phyloP scores from a whole-genome alignment of 2,329 filamentous ascomycete species.

The Arthrobotrys megalospora region DNA sequence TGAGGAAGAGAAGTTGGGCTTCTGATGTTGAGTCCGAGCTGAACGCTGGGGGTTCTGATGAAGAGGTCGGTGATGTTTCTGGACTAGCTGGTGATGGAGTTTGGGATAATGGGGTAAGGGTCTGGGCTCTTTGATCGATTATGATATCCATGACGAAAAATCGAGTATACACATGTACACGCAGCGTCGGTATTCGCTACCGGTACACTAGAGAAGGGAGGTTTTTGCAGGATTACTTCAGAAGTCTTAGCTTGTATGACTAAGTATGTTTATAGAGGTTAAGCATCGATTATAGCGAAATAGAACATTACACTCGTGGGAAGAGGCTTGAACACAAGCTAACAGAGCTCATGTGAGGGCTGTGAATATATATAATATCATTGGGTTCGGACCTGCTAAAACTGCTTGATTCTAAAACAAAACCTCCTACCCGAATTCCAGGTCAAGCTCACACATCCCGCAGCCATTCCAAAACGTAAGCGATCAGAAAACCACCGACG shows the following conservation, averaged over 20 bases:
- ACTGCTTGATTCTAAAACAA: no score
- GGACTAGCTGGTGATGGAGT: background rate
- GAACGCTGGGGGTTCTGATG: background rate
- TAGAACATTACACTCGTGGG: no score
- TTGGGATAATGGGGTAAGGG: slow-evolving; percentile 44
- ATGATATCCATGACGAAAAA: background rate
- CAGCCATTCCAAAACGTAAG: background rate
- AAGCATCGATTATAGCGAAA: no score
- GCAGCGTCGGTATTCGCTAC: background rate
- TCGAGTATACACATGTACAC: slow-evolving; percentile 2
- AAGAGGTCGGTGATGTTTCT: background rate
- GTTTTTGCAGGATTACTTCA: background rate
- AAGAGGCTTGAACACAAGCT: no score
- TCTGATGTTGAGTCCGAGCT: slow-evolving; percentile 23
- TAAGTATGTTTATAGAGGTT: no score
- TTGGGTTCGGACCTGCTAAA: no score
- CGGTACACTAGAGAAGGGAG: background rate
- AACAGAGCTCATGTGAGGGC: no score
- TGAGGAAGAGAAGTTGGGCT: slow-evolving; percentile 21
- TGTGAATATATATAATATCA: no score
- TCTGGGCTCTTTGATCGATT: slow-evolving; percentile 30
- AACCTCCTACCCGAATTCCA: no score
- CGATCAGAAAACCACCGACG: background rate
- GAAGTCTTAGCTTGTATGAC: no score
- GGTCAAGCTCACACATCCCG: no score